Evolutionary conservation across 2,329 filamentous ascomycete genomes (phyloP), one percentile per base, ranked within the genome.

Genomic region (Xylariaceae sp.): DNA sequence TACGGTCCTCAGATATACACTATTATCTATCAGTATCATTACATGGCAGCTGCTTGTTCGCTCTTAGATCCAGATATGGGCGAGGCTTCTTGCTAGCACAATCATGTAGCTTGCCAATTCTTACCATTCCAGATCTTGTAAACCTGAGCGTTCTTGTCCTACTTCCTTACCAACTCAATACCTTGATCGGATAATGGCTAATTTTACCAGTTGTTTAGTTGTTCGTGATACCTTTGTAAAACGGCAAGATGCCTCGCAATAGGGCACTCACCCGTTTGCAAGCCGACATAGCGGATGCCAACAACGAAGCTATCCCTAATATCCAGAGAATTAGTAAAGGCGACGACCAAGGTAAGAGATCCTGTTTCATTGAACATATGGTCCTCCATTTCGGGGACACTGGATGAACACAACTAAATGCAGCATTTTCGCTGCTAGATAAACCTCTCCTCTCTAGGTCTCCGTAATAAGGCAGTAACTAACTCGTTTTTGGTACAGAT

Each of bases 291-390:
- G 50, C 58, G 26, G 57, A 47, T 19, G 67, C 64, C 19, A 23
- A 52, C 4, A 51, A 64, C 4, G 58, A 59, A 23, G 28, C 21
- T 19, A 54, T 65, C 12, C 31, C 58, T 1, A 50, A 67, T 17
- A 55, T 95, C 44, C 74, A 74, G 44, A 69, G 78, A 29, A 75
- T 96, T 21, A 74, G 75, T 29, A 76, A 78, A 31, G 89, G 89
- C 14, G 85, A 87, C 4, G 87, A 89, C 28, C 89, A 94, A 71
- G 60, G 60, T 62, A 53, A 49, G 29, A 19, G 1, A 41, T 19
- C 34, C n/a, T 23, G 2, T 11, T 26, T 31, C 16, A 21, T 31
- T 11, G 11, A 16, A 1, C 19, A 12, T 21, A 12, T 24, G 19
- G 4, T 2, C 21, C 5, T 14, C 17, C 23, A 8, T 40, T 11